These are phyloP conservation scores for Halteria grandinella DNA, from an alignment of 73 alveolate genomes.

Conservation along the genomic window DNA sequence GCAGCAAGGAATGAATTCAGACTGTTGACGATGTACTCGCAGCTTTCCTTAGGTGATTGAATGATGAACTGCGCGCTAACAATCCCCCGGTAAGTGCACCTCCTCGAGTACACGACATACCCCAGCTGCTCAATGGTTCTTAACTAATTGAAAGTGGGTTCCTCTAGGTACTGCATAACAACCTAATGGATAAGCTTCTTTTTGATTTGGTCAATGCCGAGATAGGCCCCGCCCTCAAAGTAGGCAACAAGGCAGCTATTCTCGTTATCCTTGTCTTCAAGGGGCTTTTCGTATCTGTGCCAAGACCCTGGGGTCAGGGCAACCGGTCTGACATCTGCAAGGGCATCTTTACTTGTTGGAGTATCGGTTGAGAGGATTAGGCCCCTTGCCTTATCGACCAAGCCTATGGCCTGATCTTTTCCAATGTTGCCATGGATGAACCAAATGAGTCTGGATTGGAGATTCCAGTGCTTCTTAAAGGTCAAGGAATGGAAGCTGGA, in stretches of 20 bases:
- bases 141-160: conserved; percentile 55
- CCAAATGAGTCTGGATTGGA: conserved; percentile 16
- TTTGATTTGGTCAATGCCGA: neutral
- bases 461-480: too few relatives aligned
- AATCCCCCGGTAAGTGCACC: conserved; percentile 13
- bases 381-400: conserved; percentile 2
- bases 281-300: neutral
- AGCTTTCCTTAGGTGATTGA: conserved; percentile 33
- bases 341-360: neutral
- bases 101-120: conserved; percentile 31
- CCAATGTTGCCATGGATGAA: neutral
- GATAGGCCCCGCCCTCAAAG: neutral
- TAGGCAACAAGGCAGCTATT: neutral
- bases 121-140: conserved; percentile 70
- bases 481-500: too few relatives aligned
- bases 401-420: neutral
- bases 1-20: conserved; percentile 14
- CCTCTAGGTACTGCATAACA: conserved; percentile 32
- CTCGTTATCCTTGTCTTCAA: conserved; percentile 12
- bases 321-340: neutral
- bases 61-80: conserved; percentile 32
- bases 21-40: conserved; percentile 3
- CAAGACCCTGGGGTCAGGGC: neutral
- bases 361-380: neutral
- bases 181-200: conserved; percentile 29